Conservation (phyloP, 2,329 filamentous ascomycete species). For the Chaetomium strumarium region DNA sequence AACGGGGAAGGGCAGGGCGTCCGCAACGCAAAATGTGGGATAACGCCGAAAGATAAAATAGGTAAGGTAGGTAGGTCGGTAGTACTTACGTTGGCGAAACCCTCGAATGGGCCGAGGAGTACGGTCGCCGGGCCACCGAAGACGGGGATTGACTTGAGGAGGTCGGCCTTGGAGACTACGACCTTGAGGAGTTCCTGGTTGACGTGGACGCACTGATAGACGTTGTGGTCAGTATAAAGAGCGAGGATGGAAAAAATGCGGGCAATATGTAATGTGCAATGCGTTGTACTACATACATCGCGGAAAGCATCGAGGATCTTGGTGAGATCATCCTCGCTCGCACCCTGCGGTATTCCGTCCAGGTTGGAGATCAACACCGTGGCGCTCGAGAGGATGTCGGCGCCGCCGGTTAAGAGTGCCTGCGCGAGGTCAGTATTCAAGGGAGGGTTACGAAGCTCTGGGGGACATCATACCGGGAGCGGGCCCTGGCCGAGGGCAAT, state of each 20-base stretch:
- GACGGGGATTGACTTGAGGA: background rate
- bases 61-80: too few species aligned
- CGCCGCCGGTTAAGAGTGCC: constrained; percentile 29
- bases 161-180: background rate
- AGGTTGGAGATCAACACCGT: background rate
- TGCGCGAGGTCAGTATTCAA: constrained; percentile 10
- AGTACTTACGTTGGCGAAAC: background rate
- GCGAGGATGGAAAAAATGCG: background rate
- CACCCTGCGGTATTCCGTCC: background rate
- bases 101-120: background rate
- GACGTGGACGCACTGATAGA: background rate
- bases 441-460: background rate
- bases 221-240: background rate
- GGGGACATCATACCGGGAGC: constrained; percentile 26
- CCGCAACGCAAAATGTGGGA: too few species aligned
- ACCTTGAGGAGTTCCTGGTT: background rate
- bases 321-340: background rate
- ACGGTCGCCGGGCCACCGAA: background rate
- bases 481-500: constrained; percentile 28
- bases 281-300: too few species aligned
- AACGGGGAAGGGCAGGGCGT: too few species aligned
- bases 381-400: constrained; percentile 26
- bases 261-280: too few species aligned
- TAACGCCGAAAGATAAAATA: too few species aligned
- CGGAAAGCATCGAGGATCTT: background rate